phyloP scores from a whole-genome alignment of 139 green algal genomes.

The Tetradesmus lagerheimii region DNA sequence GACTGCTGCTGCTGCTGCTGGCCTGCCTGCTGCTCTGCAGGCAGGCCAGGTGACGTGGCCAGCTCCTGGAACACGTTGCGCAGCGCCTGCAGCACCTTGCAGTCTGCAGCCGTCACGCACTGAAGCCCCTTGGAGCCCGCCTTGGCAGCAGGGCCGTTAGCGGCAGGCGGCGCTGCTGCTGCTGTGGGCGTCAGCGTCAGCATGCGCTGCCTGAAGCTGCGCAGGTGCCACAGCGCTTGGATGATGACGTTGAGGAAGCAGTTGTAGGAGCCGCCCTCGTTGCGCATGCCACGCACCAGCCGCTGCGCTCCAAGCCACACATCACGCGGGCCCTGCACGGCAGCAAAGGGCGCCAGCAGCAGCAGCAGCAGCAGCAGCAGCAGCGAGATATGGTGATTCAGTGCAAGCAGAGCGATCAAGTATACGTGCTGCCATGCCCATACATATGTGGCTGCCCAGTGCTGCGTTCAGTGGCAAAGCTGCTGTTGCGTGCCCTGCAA shows the following conservation, averaged over 20 bases:
- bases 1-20: neutral
- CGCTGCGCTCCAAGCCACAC: slow-evolving; percentile 41
- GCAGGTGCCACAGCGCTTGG: slow-evolving; percentile 79
- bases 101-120: slow-evolving; percentile 49
- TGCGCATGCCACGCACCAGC: slow-evolving; percentile 75
- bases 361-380: neutral
- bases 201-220: slow-evolving; percentile 66
- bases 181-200: slow-evolving; percentile 42
- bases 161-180: neutral
- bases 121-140: neutral
- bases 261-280: slow-evolving; percentile 72
- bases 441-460: too few relatives aligned
- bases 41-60: slow-evolving; percentile 16
- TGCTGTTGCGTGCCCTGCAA: neutral
- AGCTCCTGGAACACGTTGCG: slow-evolving; percentile 67
- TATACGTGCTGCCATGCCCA: too few relatives aligned
- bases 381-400: neutral
- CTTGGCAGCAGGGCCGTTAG: slow-evolving; percentile 23
- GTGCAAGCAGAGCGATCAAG: too few relatives aligned
- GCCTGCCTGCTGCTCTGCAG: slow-evolving; percentile 27
- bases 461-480: too few relatives aligned
- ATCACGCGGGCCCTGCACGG: slow-evolving; percentile 44
- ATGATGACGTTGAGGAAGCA: slow-evolving; percentile 89
- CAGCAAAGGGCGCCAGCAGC: slow-evolving; percentile 34
- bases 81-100: slow-evolving; percentile 61